Conservation (phyloP, 441 rosid species). For the Adansonia rubrostipa region DNA sequence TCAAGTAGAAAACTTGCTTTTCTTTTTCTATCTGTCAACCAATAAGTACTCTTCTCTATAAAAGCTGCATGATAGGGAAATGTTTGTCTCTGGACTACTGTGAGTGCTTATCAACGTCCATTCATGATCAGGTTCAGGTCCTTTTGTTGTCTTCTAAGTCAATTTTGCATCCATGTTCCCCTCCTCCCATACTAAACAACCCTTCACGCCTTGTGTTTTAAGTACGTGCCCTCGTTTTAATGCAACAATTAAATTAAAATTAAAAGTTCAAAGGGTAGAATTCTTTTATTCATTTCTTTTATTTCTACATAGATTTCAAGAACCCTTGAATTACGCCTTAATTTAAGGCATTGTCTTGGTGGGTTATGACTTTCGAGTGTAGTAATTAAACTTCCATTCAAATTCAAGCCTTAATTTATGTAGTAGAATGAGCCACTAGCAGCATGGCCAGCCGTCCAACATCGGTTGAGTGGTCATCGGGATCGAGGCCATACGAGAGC, state of each 20-base stretch:
- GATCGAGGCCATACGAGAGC: background rate
- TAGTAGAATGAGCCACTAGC: background rate
- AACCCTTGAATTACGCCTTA: conserved; percentile 64
- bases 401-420: background rate
- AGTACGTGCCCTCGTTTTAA: conserved; percentile 11
- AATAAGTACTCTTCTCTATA: background rate
- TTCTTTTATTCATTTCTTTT: background rate
- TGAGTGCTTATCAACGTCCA: conserved; percentile 23
- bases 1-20: no score
- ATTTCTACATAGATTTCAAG: conserved; percentile 28
- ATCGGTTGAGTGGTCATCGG: background rate
- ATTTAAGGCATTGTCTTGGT: conserved; percentile 43
- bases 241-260: background rate
- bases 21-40: background rate
- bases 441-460: background rate
- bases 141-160: conserved; percentile 20
- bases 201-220: conserved; percentile 26
- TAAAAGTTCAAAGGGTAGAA: background rate
- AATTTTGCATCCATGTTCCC: conserved; percentile 47
- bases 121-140: background rate
- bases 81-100: conserved; percentile 19
- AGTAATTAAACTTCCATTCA: background rate
- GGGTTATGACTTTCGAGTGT: conserved; percentile 25
- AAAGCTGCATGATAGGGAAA: background rate
- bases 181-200: conserved; percentile 31